Percentiles rank a stretch among this genome's conserved stretches.
Conservation (phyloP, 441 rosid species). For the Syzygium malaccense region DNA sequence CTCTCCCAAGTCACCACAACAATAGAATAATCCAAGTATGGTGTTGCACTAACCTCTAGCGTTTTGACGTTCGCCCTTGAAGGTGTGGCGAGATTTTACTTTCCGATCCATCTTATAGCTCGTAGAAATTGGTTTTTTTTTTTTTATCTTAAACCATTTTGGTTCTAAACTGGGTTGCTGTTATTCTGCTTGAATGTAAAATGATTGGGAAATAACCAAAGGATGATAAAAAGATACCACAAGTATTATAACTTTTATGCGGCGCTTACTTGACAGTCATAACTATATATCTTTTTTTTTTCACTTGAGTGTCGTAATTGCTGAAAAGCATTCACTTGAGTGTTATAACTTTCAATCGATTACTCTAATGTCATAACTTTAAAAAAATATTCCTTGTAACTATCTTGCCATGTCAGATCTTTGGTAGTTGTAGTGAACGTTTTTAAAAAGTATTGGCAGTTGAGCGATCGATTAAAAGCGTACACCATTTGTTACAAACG, state of each 20-base stretch:
- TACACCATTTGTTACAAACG: not conserved
- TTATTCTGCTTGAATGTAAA: not conserved
- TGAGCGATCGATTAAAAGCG: not conserved
- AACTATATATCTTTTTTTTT: not conserved
- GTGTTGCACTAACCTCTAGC: not conserved
- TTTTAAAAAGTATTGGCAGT: not conserved
- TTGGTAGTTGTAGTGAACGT: not conserved
- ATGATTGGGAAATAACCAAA: not conserved
- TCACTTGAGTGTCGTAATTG: not conserved
- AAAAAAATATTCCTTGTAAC: not conserved
- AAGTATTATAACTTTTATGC: not conserved
- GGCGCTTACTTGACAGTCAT: accelerated
- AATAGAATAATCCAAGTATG: not conserved
- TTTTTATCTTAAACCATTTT: not conserved
- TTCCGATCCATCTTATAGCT: not conserved
- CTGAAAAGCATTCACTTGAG: not conserved
- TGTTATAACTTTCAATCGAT: not conserved
- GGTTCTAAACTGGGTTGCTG: not conserved
- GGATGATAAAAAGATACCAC: not conserved
- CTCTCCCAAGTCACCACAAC: not conserved
- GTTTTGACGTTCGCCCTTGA: not conserved
- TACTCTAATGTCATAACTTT: not conserved
- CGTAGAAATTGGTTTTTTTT: not conserved
- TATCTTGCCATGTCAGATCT: accelerated
- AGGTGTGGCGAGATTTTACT: not conserved